phyloP scores from a whole-genome alignment of 2,329 filamentous ascomycete species.

The Macroventuria anomochaeta region DNA sequence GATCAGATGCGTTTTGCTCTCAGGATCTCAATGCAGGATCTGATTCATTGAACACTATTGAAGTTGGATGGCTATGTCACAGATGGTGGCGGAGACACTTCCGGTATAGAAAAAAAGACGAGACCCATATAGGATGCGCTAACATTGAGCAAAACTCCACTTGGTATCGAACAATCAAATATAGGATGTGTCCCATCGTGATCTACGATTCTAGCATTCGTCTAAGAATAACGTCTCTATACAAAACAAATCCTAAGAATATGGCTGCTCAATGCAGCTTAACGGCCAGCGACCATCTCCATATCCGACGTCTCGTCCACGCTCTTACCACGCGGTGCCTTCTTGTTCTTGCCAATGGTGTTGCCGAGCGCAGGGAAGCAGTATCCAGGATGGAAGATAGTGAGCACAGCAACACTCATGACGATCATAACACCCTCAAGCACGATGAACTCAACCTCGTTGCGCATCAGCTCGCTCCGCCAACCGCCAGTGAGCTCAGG shows the following conservation, averaged over 20 bases:
- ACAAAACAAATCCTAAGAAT: not conserved
- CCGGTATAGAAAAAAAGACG: too few species aligned
- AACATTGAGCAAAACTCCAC: not conserved
- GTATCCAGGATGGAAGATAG: constrained; percentile 55
- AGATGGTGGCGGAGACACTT: too few species aligned
- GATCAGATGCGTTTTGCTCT: not conserved
- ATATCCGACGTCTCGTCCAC: constrained; percentile 25
- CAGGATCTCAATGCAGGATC: too few species aligned
- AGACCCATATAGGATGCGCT: too few species aligned
- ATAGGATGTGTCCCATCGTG: not conserved
- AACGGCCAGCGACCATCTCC: constrained; percentile 21
- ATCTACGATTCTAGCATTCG: not conserved
- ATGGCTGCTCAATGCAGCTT: not conserved
- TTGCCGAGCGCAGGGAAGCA: constrained; percentile 45
- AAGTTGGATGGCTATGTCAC: too few species aligned
- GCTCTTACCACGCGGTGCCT: constrained; percentile 20
- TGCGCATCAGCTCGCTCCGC: constrained; percentile 54
- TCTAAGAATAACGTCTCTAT: not conserved
- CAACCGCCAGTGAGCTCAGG: constrained; percentile 58
- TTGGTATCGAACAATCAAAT: not conserved
- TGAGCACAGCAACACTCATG: constrained; percentile 55
- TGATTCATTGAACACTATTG: too few species aligned
- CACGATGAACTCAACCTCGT: constrained; percentile 57
- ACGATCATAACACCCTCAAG: constrained; percentile 63
- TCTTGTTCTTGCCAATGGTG: constrained; percentile 25